Percentiles rank a stretch among this genome's conserved stretches.
Conservation (phyloP, 1,284 basidiomycete species). For the Puccinia hordei region DNA sequence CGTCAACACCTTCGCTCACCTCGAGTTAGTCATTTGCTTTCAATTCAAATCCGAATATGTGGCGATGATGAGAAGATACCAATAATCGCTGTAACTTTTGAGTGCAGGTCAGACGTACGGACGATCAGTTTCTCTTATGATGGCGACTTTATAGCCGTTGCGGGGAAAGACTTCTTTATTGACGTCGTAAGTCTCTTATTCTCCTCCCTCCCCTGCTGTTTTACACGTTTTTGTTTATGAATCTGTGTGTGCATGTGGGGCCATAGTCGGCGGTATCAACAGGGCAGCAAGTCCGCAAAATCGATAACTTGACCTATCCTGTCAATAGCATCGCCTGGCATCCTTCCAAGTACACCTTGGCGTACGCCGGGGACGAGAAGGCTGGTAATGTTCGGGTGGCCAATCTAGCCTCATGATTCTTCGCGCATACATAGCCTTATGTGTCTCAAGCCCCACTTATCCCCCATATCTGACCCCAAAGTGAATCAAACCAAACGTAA, state of each 20-base stretch:
- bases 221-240: not conserved
- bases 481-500: not conserved
- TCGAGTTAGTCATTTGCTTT: slow-evolving; percentile 3
- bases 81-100: not conserved
- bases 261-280: not conserved
- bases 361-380: slow-evolving; percentile 56
- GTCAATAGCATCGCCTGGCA: slow-evolving; percentile 56
- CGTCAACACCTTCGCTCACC: slow-evolving; percentile 40
- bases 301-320: slow-evolving; percentile 49
- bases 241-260: not conserved
- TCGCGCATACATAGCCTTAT: no score
- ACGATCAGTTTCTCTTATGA: slow-evolving; percentile 57
- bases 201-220: slow-evolving; percentile 37
- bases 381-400: slow-evolving; percentile 46
- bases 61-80: not conserved
- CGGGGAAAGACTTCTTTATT: slow-evolving; percentile 56
- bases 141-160: slow-evolving; percentile 56
- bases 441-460: no score
- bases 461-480: not conserved
- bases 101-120: slow-evolving; percentile 43
- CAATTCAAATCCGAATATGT: not conserved
- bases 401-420: slow-evolving; percentile 12
- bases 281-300: slow-evolving; percentile 52
- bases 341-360: slow-evolving; percentile 54
- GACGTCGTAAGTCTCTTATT: slow-evolving; percentile 51